Evolutionary conservation across 2,329 filamentous ascomycete species (phyloP).

Genomic region (Epichloe gansuensis): DNA sequence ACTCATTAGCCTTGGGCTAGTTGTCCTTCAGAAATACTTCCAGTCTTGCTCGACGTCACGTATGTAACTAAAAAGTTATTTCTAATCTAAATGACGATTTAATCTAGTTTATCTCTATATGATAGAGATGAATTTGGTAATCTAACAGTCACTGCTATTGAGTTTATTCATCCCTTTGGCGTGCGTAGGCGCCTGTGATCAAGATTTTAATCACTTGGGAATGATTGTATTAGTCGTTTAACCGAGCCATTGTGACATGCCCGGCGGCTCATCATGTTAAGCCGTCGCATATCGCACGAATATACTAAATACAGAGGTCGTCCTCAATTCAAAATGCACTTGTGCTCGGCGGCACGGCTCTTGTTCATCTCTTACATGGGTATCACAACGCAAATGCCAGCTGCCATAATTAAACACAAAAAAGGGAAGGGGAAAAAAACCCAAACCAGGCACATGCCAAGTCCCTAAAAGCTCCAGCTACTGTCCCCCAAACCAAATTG

Average conservation of each 20-base stretch:
- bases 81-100: too few relatives aligned
- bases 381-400: constrained; percentile 2
- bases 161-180: too few relatives aligned
- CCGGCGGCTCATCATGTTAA: not conserved
- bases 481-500: not conserved
- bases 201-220: too few relatives aligned
- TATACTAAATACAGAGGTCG: not conserved
- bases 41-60: not conserved
- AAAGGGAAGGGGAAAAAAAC: not conserved
- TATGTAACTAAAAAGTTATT: too few relatives aligned
- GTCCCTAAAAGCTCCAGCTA: not conserved
- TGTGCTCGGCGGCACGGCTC: not conserved
- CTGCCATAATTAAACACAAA: not conserved
- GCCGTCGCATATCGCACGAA: not conserved
- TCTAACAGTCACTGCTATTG: too few relatives aligned
- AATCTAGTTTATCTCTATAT: too few relatives aligned
- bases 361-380: not conserved
- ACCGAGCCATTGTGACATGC: too few relatives aligned
- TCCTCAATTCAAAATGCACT: not conserved
- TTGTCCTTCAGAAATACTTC: not conserved
- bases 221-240: too few relatives aligned
- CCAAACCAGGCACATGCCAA: not conserved
- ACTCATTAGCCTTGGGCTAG: not conserved
- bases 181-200: too few relatives aligned
- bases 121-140: too few relatives aligned